phyloP scores from a whole-genome alignment of 2,329 filamentous ascomycete species.

The Cytospora paraplurivora region DNA sequence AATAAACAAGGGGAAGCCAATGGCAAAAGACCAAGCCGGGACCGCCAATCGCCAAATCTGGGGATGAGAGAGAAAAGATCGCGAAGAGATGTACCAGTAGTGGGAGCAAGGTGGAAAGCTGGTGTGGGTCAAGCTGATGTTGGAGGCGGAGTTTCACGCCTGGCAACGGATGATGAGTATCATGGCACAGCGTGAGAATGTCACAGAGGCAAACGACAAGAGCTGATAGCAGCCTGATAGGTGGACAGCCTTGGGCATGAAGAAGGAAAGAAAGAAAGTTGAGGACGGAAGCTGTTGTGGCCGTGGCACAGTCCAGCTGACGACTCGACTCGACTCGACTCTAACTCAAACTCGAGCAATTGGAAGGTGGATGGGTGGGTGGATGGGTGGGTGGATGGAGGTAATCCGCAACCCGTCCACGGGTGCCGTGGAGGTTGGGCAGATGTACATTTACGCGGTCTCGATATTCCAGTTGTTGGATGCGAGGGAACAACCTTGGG shows the following conservation, averaged over 20 bases:
- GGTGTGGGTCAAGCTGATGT: constrained; percentile 22
- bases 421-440: too few relatives aligned
- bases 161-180: neutral
- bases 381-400: too few relatives aligned
- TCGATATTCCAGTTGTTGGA: neutral
- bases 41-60: constrained; percentile 9
- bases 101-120: constrained; percentile 13
- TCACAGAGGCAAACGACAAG: neutral
- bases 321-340: neutral
- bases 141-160: neutral
- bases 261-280: neutral
- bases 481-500: neutral
- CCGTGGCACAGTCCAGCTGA: constrained; percentile 7
- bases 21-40: constrained; percentile 5
- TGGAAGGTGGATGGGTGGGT: neutral
- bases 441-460: too few relatives aligned
- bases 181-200: neutral
- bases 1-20: constrained; percentile 15
- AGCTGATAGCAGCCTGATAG: constrained; percentile 7
- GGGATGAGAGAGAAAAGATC: neutral
- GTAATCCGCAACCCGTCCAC: too few relatives aligned
- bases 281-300: constrained; percentile 10
- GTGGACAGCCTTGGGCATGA: neutral
- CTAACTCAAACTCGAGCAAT: neutral
- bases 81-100: constrained; percentile 3